Base-by-base conservation (phyloP, 805 yeast genomes). In the Schizosaccharomyces japonicus region DNA sequence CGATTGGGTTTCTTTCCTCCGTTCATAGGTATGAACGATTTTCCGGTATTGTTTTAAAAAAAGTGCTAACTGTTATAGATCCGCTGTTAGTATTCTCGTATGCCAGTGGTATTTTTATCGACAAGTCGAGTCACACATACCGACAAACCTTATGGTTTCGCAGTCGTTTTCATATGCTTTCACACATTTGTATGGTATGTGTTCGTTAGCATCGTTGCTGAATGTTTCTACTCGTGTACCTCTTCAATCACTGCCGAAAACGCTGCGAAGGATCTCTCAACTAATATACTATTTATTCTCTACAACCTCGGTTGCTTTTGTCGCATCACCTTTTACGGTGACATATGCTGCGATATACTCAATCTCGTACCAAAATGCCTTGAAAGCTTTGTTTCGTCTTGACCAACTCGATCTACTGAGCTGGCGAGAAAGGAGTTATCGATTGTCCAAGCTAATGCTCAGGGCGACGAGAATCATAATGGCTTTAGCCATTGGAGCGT, bases 1-100 rank as follows among this genome's bases (percentile, higher is more conserved):
- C 68, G 1, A 63, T 66, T 63, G 63, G 64, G 2, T 59, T 66
- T 19, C 50, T 66, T 11, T 53, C 60, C 39, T 63, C 64, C 7
- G 53, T 65, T 44, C 63, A 63, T 49, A 56, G 52, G 53, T 50
- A 23, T 1, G 50, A 28, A 7, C 17, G 25, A 33, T 21, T 28
- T 27, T 28, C 7, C 17, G 11, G n/a, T 39, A 34, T 23, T n/a
- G 5, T 7, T 39, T 6, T 17, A 11, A 6, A 6, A 13, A 2
- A 39, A 7, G 5, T n/a, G 17, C 46, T 29, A 42, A 27, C 33
- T 5, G 11, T 25, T 27, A 13, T 25, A 42, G 46, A 13, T 10
- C 46, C 25, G 52, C 63, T 2, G 52, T 64, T 4, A 52, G 66
- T 1, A 57, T 59, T 5, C 52, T 63, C 3, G 64, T 65, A 10